Conservation (phyloP, 169 alveolate species). For the Plasmodium blacklocki region DNA sequence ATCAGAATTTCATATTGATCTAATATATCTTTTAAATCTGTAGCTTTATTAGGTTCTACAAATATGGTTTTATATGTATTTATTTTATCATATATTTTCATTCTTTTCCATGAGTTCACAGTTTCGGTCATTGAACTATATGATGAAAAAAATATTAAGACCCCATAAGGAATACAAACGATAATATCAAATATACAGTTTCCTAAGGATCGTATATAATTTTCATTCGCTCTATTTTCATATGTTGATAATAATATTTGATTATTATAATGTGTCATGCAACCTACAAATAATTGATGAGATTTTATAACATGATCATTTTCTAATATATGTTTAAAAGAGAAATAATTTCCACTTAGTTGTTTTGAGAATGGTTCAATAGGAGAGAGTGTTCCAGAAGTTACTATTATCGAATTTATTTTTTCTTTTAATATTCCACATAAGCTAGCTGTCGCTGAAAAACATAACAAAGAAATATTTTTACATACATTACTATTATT, state of each 20-base stretch:
- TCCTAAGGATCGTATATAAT: slow-evolving; percentile 88
- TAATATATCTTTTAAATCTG: slow-evolving; percentile 77
- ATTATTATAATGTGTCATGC: slow-evolving; percentile 81
- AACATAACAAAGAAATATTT: slow-evolving; percentile 78
- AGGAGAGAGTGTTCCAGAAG: slow-evolving; percentile 97
- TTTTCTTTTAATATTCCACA: slow-evolving; percentile 84
- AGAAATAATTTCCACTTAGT: slow-evolving; percentile 88
- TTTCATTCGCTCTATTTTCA: slow-evolving; percentile 86
- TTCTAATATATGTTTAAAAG: slow-evolving; percentile 91
- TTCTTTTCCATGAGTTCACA: slow-evolving; percentile 87
- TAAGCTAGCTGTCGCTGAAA: slow-evolving; percentile 89
- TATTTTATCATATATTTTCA: slow-evolving; percentile 83
- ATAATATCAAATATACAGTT: slow-evolving; percentile 87
- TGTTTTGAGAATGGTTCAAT: slow-evolving; percentile 91
- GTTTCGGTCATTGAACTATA: slow-evolving; percentile 90
- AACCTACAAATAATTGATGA: slow-evolving; percentile 87
- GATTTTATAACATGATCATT: slow-evolving; percentile 94
- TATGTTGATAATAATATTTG: slow-evolving; percentile 85
- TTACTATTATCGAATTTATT: slow-evolving; percentile 90
- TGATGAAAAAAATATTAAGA: slow-evolving; percentile 91
- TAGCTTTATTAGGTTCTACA: slow-evolving; percentile 81
- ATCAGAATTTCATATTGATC: slow-evolving; percentile 83
- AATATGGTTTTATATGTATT: slow-evolving; percentile 79
- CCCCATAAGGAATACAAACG: slow-evolving; percentile 90
- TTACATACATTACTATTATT: slow-evolving; percentile 34